Evolutionary conservation across 495 filamentous ascomycete species (phyloP), one percentile per base, ranked within the genome.

Genomic region (Hyaloscypha finlandica): DNA sequence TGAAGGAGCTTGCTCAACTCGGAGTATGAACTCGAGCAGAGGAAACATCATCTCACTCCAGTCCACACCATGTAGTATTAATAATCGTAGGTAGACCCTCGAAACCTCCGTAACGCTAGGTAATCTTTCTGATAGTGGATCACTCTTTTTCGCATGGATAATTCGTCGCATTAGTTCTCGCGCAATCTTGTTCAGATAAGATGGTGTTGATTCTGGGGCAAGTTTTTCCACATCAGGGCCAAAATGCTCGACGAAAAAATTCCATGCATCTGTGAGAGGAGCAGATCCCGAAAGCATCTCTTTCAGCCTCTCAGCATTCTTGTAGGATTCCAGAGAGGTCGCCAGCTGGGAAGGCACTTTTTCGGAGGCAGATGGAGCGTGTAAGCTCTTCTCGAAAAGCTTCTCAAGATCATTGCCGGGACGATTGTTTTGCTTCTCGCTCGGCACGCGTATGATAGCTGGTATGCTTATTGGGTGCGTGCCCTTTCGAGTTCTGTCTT

Each of bases 61-160:
- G 1, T 68, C 63, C 11, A 3, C n/a, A 11, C 66, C 63, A 48
- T n/a, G 48, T 37, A 73, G 66, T 30, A 61, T 32, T 11, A 55
- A 57, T 48, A 73, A 59, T 33, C 78, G 73, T 11, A 76, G 55
- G 63, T 75, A 77, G 32, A 79, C 60, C 59, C 73, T 73, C 48
- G 75, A 79, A 32, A 85, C 76, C 16, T 79, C 77, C 14, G 77
- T 70, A 31, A 80, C 71, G 53, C 70, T 71, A 2, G 82, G 81
- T 29, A 82, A 74, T 0, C 59, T 45, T 42, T 62, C 54, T 0
- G 75, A 72, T n/a, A 74, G 71, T 29, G 78, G 77, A 61, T 77
- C 67, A 3, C 69, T 42, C 14, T 66, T 64, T 65, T 81, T 83
- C 52, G 75, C 77, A 22, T 54, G 52, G 33, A 71, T 62, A 8